A percentile compares a stretch with the other conserved stretches of the same genome.
phyloP scores from a whole-genome alignment of 352 stramenopile genomes.

The Pythium brachiatum region DNA sequence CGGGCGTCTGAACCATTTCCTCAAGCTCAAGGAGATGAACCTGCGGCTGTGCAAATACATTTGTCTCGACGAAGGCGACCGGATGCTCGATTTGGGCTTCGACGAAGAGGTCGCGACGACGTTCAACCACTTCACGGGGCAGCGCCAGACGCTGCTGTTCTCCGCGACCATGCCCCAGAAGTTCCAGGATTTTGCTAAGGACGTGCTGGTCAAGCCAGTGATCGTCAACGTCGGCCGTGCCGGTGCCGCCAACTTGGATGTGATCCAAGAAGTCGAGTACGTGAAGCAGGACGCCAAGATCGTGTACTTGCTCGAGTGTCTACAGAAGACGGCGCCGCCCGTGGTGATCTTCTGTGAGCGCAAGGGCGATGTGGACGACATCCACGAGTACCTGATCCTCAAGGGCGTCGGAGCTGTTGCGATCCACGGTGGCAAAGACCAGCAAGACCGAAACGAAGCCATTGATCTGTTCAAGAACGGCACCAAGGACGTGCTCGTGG shows the following conservation, averaged over 20 bases:
- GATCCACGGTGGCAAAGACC: slow-evolving; percentile 98
- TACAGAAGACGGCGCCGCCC: slow-evolving; percentile 98
- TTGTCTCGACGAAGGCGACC: slow-evolving; percentile 98
- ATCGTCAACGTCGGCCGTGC: slow-evolving; percentile 98
- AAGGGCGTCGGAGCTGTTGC: slow-evolving; percentile 95
- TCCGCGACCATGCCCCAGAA: slow-evolving; percentile 99
- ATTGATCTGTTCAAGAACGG: slow-evolving; percentile 95
- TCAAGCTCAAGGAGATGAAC: slow-evolving; percentile 95
- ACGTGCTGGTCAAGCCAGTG: slow-evolving; percentile 94
- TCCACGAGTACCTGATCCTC: slow-evolving; percentile 98
- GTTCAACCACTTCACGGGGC: slow-evolving; percentile 97
- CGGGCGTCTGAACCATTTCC: slow-evolving; percentile 95
- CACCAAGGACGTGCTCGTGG: slow-evolving; percentile 96
- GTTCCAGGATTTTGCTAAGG: slow-evolving; percentile 98
- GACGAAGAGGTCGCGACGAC: slow-evolving; percentile 94
- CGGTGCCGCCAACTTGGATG: slow-evolving; percentile 97
- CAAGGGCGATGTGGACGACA: slow-evolving; percentile 98
- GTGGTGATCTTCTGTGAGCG: slow-evolving; percentile 98
- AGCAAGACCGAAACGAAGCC: slow-evolving; percentile 96
- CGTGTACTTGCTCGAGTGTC: slow-evolving; percentile 97
- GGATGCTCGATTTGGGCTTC: slow-evolving; percentile 97
- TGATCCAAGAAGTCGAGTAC: slow-evolving; percentile 99
- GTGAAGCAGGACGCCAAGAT: slow-evolving; percentile 99
- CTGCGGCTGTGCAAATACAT: slow-evolving; percentile 96
- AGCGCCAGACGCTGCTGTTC: slow-evolving; percentile 98